Conservation (phyloP, 495 filamentous ascomycete genomes). For the Podospora comata region DNA sequence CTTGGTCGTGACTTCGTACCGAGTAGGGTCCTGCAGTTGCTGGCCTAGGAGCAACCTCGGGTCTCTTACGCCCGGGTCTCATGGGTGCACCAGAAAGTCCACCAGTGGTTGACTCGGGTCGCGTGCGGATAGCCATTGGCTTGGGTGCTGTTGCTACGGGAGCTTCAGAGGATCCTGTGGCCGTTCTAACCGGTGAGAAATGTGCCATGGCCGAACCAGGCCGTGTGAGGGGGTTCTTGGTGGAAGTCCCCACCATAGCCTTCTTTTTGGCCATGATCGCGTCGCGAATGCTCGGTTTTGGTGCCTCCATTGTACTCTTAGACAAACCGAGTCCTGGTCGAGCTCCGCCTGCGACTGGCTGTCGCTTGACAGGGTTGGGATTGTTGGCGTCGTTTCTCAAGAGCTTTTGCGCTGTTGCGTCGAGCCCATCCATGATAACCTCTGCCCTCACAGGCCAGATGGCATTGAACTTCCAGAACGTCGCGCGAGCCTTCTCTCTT, state of each 20-base stretch:
- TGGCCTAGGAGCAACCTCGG: constrained; percentile 49
- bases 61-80: constrained; percentile 49
- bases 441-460: constrained; percentile 80
- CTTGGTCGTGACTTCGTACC: constrained; percentile 46
- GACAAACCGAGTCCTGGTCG: constrained; percentile 54
- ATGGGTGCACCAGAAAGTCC: constrained; percentile 56
- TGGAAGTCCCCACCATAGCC: constrained; percentile 43
- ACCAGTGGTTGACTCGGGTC: constrained; percentile 42
- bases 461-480: constrained; percentile 76
- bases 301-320: constrained; percentile 53
- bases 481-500: constrained; percentile 73
- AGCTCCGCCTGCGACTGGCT: constrained; percentile 39
- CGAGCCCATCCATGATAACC: constrained; percentile 67
- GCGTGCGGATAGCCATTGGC: constrained; percentile 38
- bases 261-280: constrained; percentile 82
- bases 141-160: constrained; percentile 43
- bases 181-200: constrained; percentile 56
- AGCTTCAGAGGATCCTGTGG: constrained; percentile 42
- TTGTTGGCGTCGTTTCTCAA: constrained; percentile 78
- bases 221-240: constrained; percentile 60
- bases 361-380: constrained; percentile 60
- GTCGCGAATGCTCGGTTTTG: constrained; percentile 64
- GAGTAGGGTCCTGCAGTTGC: constrained; percentile 59
- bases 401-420: constrained; percentile 66
- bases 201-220: constrained; percentile 72